Evolutionary conservation across 352 stramenopile species (phyloP).

Genomic region (Phytophthora colocasiae): DNA sequence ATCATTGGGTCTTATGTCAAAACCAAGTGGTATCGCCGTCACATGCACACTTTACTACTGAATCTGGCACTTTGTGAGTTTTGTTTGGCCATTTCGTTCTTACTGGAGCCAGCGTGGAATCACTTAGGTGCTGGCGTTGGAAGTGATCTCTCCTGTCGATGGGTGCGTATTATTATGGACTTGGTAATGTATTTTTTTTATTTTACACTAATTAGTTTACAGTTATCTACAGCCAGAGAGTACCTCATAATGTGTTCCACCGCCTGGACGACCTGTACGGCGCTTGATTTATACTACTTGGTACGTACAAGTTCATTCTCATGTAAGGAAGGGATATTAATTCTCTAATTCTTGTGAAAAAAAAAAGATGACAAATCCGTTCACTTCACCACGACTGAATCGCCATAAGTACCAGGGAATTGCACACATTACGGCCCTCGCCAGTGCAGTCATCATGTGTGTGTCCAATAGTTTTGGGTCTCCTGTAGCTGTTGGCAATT

Average conservation of each 20-base stretch:
- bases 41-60: constrained; percentile 78
- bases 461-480: constrained; percentile 62
- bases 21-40: constrained; percentile 64
- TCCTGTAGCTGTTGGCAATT: constrained; percentile 66
- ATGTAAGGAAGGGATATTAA: too few species aligned
- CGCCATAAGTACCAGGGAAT: constrained; percentile 72
- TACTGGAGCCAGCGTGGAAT: constrained; percentile 74
- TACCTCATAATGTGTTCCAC: constrained; percentile 83
- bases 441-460: constrained; percentile 56
- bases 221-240: constrained; percentile 71
- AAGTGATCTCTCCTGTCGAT: constrained; percentile 50
- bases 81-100: constrained; percentile 67
- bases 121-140: constrained; percentile 45
- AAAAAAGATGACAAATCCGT: constrained; percentile 76
- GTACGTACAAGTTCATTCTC: constrained; percentile 31
- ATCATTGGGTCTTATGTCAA: constrained; percentile 58
- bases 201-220: neutral
- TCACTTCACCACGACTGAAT: constrained; percentile 78
- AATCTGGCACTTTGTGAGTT: constrained; percentile 74
- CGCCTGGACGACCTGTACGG: constrained; percentile 75
- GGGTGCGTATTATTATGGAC: constrained; percentile 31
- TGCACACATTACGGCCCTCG: constrained; percentile 45
- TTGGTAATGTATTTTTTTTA: neutral
- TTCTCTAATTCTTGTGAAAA: too few species aligned
- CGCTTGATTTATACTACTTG: constrained; percentile 74